Evolutionary conservation across 2,329 filamentous ascomycete species (phyloP).

Genomic region (Hymenoscyphus occultus): DNA sequence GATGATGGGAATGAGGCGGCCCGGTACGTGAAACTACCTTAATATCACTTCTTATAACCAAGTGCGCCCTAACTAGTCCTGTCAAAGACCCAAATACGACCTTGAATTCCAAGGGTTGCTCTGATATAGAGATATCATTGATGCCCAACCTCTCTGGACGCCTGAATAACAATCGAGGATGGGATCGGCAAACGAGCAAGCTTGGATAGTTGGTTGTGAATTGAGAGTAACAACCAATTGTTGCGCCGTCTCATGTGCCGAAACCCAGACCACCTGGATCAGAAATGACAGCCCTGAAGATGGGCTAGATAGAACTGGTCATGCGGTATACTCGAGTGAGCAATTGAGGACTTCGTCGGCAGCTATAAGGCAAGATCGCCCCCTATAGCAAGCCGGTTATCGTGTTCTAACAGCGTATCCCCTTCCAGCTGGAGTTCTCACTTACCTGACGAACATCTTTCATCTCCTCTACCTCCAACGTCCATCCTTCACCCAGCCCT

Average conservation of each 20-base stretch:
- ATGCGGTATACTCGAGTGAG: neutral
- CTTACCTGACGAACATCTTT: neutral
- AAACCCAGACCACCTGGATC: neutral
- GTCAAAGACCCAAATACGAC: neutral
- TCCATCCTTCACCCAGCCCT: neutral
- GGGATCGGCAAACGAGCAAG: neutral
- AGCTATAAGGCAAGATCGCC: neutral
- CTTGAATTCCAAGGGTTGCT: neutral
- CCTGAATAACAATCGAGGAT: neutral
- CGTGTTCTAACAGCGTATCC: neutral
- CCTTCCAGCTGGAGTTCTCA: neutral
- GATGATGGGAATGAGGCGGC: neutral
- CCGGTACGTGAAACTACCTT: neutral
- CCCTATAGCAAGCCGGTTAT: neutral
- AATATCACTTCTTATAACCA: neutral
- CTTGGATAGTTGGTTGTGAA: neutral
- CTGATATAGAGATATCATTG: neutral
- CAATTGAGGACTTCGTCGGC: neutral
- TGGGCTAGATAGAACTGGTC: neutral
- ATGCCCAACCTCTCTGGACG: neutral
- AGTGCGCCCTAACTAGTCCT: neutral
- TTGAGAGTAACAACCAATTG: neutral
- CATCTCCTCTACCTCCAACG: neutral
- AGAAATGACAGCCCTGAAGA: neutral
- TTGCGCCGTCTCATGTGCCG: neutral